Conservation (phyloP, 192 early-diverging fungal species). For the Powellomyces hirtus region DNA sequence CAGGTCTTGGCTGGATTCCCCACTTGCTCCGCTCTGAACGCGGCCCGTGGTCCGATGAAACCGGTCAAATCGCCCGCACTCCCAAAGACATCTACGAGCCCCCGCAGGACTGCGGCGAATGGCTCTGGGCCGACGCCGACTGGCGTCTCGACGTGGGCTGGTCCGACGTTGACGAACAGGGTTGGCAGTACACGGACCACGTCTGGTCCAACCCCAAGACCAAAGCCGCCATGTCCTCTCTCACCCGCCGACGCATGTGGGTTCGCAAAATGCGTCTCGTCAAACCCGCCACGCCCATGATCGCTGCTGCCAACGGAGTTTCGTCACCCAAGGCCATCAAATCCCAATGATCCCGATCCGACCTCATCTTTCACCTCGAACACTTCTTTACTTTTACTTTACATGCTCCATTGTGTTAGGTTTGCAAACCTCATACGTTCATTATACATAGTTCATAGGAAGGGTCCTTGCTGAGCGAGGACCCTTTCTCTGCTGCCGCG, state of each 20-base stretch:
- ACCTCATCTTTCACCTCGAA: too few relatives aligned
- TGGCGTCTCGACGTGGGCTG: constrained; percentile 58
- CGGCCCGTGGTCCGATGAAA: constrained; percentile 62
- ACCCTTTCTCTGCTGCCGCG: too few relatives aligned
- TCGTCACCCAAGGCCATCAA: not conserved
- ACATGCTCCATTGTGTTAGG: too few relatives aligned
- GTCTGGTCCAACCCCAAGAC: constrained; percentile 56
- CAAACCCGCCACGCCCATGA: constrained; percentile 4
- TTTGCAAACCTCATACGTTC: too few relatives aligned
- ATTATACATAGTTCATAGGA: too few relatives aligned
- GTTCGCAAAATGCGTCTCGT: constrained; percentile 43
- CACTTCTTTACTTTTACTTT: too few relatives aligned
- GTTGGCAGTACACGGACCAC: constrained; percentile 74
- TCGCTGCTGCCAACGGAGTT: not conserved
- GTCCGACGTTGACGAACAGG: constrained; percentile 42
- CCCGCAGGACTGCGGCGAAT: constrained; percentile 34
- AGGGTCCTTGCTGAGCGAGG: too few relatives aligned
- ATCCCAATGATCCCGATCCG: not conserved
- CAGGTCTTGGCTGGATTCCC: constrained; percentile 70
- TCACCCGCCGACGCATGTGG: constrained; percentile 69
- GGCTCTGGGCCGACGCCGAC: constrained; percentile 53
- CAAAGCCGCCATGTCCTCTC: constrained; percentile 43
- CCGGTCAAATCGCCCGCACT: constrained; percentile 47
- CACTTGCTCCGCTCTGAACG: constrained; percentile 58
- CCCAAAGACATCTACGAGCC: constrained; percentile 58